phyloP scores from a whole-genome alignment of 75 land plant genomes.

The Picea glauca region DNA sequence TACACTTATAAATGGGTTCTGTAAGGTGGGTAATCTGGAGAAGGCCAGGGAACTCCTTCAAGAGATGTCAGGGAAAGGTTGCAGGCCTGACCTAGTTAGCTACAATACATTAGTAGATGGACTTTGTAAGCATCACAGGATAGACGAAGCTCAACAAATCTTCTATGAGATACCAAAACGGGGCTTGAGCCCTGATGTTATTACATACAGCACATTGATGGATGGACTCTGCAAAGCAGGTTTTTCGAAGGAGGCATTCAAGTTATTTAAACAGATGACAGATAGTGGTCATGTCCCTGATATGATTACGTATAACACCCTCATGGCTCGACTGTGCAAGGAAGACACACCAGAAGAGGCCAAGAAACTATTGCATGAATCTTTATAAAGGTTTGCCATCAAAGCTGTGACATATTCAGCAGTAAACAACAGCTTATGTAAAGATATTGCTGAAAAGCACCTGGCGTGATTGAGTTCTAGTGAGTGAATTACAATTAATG shows the following conservation, averaged over 20 bases:
- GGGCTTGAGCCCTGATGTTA: constrained; percentile 17
- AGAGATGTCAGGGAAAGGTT: constrained; percentile 10
- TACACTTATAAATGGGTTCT: constrained; percentile 69
- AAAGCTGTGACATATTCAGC: too few relatives aligned
- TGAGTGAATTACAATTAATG: too few relatives aligned
- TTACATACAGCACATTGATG: constrained; percentile 13
- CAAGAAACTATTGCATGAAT: too few relatives aligned
- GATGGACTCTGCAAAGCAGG: constrained; percentile 12
- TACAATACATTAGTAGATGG: constrained; percentile 42
- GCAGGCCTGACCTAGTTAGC: constrained; percentile 20
- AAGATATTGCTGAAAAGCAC: too few relatives aligned
- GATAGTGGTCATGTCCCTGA: constrained; percentile 9
- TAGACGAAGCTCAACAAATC: constrained; percentile 27
- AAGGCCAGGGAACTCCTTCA: constrained; percentile 14
- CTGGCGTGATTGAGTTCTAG: too few relatives aligned
- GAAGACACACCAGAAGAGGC: background rate
- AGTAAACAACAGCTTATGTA: too few relatives aligned
- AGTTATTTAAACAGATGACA: constrained; percentile 15
- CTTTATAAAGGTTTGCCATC: too few relatives aligned
- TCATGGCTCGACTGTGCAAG: constrained; percentile 24
- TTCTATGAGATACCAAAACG: constrained; percentile 48
- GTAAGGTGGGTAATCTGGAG: constrained; percentile 27
- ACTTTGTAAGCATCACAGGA: constrained; percentile 16
- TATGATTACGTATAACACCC: constrained; percentile 14
- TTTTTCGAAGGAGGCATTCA: background rate